These are phyloP conservation scores for Dioscorea alata DNA, from an alignment of 106 monocot species.

Conservation along the genomic window DNA sequence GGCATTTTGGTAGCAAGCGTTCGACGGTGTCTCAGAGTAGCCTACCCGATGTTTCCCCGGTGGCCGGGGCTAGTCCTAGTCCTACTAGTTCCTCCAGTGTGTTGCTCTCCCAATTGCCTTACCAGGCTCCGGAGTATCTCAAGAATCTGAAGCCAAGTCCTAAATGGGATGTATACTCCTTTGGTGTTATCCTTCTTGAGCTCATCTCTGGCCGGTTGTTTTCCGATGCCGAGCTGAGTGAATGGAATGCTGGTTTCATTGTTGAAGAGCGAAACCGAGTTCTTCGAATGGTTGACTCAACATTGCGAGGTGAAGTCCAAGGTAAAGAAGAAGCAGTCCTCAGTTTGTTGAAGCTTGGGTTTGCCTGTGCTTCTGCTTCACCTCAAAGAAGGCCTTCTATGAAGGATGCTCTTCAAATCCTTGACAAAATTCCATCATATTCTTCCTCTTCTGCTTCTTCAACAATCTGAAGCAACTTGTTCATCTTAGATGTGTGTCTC, in stretches of 20 bases:
- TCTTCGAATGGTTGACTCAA: conserved; percentile 72
- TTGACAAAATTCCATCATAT: conserved; percentile 49
- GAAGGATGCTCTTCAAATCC: conserved; percentile 69
- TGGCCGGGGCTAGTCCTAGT: conserved; percentile 35
- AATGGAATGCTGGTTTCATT: conserved; percentile 55
- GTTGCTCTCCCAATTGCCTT: conserved; percentile 24
- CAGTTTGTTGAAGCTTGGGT: conserved; percentile 69
- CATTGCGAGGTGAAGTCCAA: conserved; percentile 66
- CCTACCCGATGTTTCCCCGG: conserved; percentile 55
- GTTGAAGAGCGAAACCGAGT: conserved; percentile 59
- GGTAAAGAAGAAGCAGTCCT: conserved; percentile 73
- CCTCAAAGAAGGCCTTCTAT: conserved; percentile 80
- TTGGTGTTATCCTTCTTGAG: conserved; percentile 78
- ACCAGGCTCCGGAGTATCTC: conserved; percentile 80
- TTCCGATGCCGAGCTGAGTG: conserved; percentile 62
- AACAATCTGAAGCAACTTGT: too few relatives aligned
- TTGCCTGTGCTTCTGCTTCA: conserved; percentile 48
- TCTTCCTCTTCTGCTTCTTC: not conserved
- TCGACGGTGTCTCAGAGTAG: conserved; percentile 72
- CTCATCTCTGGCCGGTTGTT: conserved; percentile 62
- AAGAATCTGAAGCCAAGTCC: conserved; percentile 72
- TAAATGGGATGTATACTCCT: conserved; percentile 93
- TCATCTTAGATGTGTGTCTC: too few relatives aligned
- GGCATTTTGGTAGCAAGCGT: conserved; percentile 87
- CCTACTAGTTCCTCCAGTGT: conserved; percentile 16